A percentile compares a stretch with the other conserved stretches of the same genome.
Evolutionary conservation across 2,329 filamentous ascomycete species (phyloP).

Genomic region (Xylaria sp.): DNA sequence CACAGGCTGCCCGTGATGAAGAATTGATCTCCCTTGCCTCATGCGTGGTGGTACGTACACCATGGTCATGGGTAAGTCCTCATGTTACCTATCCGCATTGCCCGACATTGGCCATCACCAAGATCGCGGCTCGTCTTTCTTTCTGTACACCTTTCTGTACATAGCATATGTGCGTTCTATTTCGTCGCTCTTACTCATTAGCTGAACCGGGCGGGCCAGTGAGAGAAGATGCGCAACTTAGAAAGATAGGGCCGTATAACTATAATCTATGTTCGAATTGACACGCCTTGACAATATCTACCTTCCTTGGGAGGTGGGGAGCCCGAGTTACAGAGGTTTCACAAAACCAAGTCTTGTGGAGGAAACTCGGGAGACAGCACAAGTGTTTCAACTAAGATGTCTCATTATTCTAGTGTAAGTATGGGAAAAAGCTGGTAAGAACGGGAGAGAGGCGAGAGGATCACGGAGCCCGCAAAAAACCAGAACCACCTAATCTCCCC

Average conservation of each 20-base stretch:
- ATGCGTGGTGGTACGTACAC: background rate
- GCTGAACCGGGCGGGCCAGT: background rate
- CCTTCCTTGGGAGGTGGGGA: background rate
- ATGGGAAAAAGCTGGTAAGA: background rate
- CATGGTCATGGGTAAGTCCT: background rate
- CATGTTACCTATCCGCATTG: background rate
- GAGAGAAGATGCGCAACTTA: background rate
- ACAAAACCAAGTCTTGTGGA: background rate
- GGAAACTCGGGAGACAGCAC: background rate
- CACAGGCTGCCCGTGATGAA: background rate
- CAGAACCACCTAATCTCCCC: constrained; percentile 4
- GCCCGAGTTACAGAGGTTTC: background rate
- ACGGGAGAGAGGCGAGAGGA: constrained; percentile 1
- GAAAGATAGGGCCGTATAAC: background rate
- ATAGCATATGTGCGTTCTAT: background rate
- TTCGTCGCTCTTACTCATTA: background rate
- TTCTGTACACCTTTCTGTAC: no score
- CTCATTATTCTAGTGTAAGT: background rate
- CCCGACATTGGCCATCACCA: background rate
- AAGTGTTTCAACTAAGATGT: constrained; percentile 11
- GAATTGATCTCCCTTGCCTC: background rate
- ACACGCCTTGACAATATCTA: background rate
- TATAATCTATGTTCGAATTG: background rate
- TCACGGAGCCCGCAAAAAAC: constrained; percentile 17
- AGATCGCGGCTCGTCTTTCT: background rate